Evolutionary conservation across 2,329 filamentous ascomycete species (phyloP).

Genomic region (Aspergillus luchuensis): DNA sequence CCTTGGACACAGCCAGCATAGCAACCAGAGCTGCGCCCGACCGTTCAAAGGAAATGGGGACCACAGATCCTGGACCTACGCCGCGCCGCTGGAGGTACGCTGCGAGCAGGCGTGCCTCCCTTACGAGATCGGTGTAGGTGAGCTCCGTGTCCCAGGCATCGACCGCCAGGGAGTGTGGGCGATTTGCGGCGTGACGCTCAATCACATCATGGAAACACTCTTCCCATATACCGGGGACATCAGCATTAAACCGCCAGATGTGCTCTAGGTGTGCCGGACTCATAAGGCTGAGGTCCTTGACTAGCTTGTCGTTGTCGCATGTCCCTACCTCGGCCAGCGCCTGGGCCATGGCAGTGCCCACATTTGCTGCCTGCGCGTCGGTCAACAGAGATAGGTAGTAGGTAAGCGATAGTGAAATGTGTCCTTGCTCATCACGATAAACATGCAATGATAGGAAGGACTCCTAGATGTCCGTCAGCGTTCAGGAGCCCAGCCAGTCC

Average conservation of each 20-base stretch:
- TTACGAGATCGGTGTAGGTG: neutral
- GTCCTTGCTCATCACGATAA: neutral
- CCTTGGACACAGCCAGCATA: conserved; percentile 1
- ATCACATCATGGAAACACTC: neutral
- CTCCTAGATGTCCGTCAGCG: neutral
- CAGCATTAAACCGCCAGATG: neutral
- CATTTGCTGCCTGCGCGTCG: neutral
- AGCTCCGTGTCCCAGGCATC: neutral
- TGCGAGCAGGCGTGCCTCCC: neutral
- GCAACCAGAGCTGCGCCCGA: neutral
- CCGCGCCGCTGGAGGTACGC: neutral
- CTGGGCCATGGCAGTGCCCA: neutral
- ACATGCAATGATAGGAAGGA: neutral
- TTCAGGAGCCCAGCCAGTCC: neutral
- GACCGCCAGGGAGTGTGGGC: neutral
- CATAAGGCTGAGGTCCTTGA: neutral
- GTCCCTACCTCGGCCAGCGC: neutral
- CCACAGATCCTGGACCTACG: neutral
- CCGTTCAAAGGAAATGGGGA: neutral
- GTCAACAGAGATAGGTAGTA: neutral
- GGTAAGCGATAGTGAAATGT: neutral
- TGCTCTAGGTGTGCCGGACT: neutral
- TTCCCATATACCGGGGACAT: neutral
- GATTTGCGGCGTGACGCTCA: neutral
- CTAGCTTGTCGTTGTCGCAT: neutral